Evolutionary conservation across 495 filamentous ascomycete species (phyloP), one percentile per base, ranked within the genome.

Genomic region (Tuber calosporum): DNA sequence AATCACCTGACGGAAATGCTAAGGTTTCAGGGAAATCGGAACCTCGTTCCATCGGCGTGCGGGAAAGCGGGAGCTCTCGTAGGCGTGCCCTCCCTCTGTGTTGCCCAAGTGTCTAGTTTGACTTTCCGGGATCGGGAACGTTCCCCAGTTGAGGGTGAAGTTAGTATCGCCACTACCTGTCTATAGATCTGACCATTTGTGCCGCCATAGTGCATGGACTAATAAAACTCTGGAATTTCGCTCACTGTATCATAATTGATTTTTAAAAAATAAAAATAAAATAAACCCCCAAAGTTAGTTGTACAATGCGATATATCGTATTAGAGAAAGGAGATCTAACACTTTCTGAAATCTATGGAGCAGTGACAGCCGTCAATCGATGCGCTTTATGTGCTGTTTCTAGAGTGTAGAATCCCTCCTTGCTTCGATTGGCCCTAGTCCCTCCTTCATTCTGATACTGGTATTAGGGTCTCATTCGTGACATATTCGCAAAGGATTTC

Each of bases 301-400:
- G 20, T 34, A 66, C 15, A 77, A 78, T 78, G 68, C 70, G 75
- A 78, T 77, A 76, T 77, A 73, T 74, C 71, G 68, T 69, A 73
- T 77, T 69, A 68, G 9, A 15, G 26, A 62, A 30, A 19, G 53
- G 53, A 62, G 53, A 30, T 62, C 26, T 62, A 34, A 62, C 53
- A 4, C 26, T 34, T 62, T 62, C 13, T 3, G 26, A 62, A 34
- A 62, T 13, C 26, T 15, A 13, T 34, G 53, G 26, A 62, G 11
- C 15, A 34, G 53, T 34, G 30, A 13, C 30, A 62, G 26, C 30
- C 26, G 17, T 17, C 53, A 34, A 62, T 62, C 34, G 53, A 62
- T 17, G 26, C 3, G 11, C 4, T 34, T 15, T 17, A 30, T 17
- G n/a, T 13, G 19, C 26, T 34, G 11, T 4, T 4, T 34, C 26